phyloP scores from a whole-genome alignment of 257 asterid genomes.

The Gentiana straminea region DNA sequence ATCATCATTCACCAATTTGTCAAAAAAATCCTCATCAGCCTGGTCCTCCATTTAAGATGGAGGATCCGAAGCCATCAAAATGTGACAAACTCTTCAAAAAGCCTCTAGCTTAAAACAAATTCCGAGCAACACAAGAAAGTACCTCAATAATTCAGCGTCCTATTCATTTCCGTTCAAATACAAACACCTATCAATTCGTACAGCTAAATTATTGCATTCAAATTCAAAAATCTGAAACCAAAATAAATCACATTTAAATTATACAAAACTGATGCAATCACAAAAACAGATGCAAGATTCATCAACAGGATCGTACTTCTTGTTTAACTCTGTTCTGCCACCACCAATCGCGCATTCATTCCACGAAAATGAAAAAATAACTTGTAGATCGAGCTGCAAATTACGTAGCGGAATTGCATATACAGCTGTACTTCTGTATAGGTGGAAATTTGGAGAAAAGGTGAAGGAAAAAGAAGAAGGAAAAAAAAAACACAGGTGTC shows the following conservation, averaged over 20 bases:
- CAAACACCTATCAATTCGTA: constrained; percentile 26
- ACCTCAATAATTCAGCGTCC: constrained; percentile 14
- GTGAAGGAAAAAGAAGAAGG: no score
- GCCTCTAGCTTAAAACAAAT: constrained; percentile 3
- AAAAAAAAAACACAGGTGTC: no score
- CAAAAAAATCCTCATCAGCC: constrained; percentile 90
- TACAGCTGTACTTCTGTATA: constrained; percentile 10
- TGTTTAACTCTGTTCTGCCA: constrained; percentile 14
- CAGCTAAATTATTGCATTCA: constrained; percentile 43
- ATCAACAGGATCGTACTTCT: background rate
- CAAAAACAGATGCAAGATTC: background rate
- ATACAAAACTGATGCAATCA: constrained; percentile 15
- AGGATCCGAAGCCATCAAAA: constrained; percentile 85
- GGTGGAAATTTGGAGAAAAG: background rate
- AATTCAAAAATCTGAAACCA: constrained; percentile 11
- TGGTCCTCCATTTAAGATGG: constrained; percentile 92
- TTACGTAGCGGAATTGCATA: constrained; percentile 12
- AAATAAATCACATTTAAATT: background rate
- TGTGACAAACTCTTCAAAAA: constrained; percentile 27
- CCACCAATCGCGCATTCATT: no score
- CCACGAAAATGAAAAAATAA: constrained; percentile 2
- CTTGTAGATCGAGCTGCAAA: constrained; percentile 48
- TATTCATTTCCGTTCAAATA: constrained; percentile 18
- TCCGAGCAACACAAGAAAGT: constrained; percentile 10
- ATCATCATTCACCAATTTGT: constrained; percentile 77